Evolutionary conservation across 768 basidiomycete species (phyloP).

Genomic region (Xerocomellus dryophilus): DNA sequence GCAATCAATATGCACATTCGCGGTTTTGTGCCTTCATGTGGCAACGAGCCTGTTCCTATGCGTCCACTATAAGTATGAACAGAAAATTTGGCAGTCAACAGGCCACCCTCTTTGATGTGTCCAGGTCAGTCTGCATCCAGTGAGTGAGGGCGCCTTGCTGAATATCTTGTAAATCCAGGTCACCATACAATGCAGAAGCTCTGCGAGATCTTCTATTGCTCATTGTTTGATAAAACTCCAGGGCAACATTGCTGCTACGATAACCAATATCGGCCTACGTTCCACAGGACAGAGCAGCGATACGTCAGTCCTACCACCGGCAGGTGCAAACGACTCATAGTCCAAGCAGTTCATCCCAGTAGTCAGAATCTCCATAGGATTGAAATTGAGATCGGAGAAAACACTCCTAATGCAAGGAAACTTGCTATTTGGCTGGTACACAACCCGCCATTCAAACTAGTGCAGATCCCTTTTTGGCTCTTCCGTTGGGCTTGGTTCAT

Average conservation of each 20-base stretch:
- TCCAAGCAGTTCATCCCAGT: conserved; percentile 26
- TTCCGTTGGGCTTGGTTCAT: conserved; percentile 18
- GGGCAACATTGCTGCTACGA: conserved; percentile 9
- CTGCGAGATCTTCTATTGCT: background rate
- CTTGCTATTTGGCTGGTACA: conserved; percentile 19
- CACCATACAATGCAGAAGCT: background rate
- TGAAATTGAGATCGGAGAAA: background rate
- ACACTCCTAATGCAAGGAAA: background rate
- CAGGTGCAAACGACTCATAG: conserved; percentile 19
- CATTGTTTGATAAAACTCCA: background rate
- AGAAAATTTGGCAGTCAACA: too few species aligned
- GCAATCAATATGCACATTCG: too few species aligned
- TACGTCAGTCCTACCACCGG: conserved; percentile 25
- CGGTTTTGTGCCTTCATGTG: too few species aligned
- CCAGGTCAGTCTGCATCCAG: conserved; percentile 2
- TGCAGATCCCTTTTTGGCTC: conserved; percentile 9
- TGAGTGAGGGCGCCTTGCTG: background rate
- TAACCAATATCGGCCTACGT: conserved; percentile 17
- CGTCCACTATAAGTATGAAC: too few species aligned
- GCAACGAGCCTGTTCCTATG: too few species aligned
- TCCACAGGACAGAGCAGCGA: conserved; percentile 15
- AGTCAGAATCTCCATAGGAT: background rate
- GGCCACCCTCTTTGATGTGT: background rate
- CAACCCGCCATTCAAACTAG: background rate
- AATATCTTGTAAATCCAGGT: background rate